Evolutionary conservation across 257 asterid species (phyloP).

Genomic region (Capsicum chinense): DNA sequence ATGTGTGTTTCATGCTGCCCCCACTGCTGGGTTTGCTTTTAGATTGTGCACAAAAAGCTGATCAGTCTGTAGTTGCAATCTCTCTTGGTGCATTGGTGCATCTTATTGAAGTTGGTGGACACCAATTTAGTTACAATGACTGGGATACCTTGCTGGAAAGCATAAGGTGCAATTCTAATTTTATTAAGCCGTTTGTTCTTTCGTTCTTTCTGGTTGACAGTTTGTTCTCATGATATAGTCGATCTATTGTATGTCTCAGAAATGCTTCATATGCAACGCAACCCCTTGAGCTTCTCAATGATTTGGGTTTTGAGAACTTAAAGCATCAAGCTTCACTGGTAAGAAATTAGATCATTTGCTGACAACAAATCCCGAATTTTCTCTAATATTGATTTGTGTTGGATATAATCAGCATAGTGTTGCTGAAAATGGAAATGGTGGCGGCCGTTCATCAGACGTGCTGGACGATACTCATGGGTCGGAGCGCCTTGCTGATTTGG

Average conservation of each 20-base stretch:
- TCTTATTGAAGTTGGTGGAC: slow-evolving; percentile 99
- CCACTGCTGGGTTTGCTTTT: slow-evolving; percentile 87
- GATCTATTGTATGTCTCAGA: slow-evolving; percentile 53
- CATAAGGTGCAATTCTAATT: slow-evolving; percentile 64
- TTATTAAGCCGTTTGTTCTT: slow-evolving; percentile 22
- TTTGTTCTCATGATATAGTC: slow-evolving; percentile 34
- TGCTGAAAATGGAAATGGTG: slow-evolving; percentile 57
- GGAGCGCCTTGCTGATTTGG: slow-evolving; percentile 54
- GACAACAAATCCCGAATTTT: slow-evolving; percentile 37
- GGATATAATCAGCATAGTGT: slow-evolving; percentile 42
- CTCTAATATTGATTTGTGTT: slow-evolving; percentile 43
- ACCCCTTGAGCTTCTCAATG: slow-evolving; percentile 97
- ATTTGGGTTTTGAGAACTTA: slow-evolving; percentile 70
- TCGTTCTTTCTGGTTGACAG: slow-evolving; percentile 28
- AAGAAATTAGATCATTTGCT: slow-evolving; percentile 55
- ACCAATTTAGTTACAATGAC: slow-evolving; percentile 85
- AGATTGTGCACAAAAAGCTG: slow-evolving; percentile 97
- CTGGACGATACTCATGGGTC: slow-evolving; percentile 56
- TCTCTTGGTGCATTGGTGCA: slow-evolving; percentile 97
- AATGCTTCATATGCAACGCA: slow-evolving; percentile 96
- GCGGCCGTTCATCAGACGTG: slow-evolving; percentile 32
- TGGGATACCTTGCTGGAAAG: slow-evolving; percentile 97
- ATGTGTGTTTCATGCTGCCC: slow-evolving; percentile 97
- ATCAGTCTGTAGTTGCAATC: slow-evolving; percentile 93
- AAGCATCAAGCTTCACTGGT: slow-evolving; percentile 54